Evolutionary conservation across 2,329 filamentous ascomycete species (phyloP).

Genomic region (Neonectria magnoliae): DNA sequence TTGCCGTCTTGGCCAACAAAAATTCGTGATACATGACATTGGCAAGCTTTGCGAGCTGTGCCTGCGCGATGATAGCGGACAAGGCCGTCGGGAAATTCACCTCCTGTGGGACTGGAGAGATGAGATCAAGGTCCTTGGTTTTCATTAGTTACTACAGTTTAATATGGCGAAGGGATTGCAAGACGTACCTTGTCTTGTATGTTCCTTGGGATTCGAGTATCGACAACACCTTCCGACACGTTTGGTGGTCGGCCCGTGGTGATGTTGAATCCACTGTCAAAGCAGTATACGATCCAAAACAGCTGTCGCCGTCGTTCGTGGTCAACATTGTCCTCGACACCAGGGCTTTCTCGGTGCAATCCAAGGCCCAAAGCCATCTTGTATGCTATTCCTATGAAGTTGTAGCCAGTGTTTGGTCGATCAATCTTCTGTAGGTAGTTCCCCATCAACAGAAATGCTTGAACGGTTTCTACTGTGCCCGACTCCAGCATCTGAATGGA

Average conservation of each 20-base stretch:
- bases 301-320: conserved; percentile 45
- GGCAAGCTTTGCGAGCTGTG: conserved; percentile 52
- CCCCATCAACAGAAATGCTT: conserved; percentile 52
- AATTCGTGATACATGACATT: conserved; percentile 54
- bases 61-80: conserved; percentile 53
- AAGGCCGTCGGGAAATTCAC: conserved; percentile 52
- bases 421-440: conserved; percentile 61
- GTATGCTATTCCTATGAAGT: conserved; percentile 58
- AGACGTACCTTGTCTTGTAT: conserved; percentile 50
- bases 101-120: conserved; percentile 33
- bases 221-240: conserved; percentile 48
- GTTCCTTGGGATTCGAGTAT: conserved; percentile 52
- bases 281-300: conserved; percentile 51
- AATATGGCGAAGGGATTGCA: background rate
- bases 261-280: conserved; percentile 56
- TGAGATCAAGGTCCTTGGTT: conserved; percentile 13
- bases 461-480: conserved; percentile 54
- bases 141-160: background rate
- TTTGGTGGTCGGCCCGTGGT: conserved; percentile 56
- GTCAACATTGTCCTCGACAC: conserved; percentile 36
- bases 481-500: conserved; percentile 53
- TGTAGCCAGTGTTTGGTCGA: conserved; percentile 59
- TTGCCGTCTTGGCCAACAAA: conserved; percentile 50
- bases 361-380: conserved; percentile 59
- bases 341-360: conserved; percentile 52